These are phyloP conservation scores for Aschersonia sp. DNA, from an alignment of 2,329 filamentous ascomycete genomes.

Conservation along the genomic window DNA sequence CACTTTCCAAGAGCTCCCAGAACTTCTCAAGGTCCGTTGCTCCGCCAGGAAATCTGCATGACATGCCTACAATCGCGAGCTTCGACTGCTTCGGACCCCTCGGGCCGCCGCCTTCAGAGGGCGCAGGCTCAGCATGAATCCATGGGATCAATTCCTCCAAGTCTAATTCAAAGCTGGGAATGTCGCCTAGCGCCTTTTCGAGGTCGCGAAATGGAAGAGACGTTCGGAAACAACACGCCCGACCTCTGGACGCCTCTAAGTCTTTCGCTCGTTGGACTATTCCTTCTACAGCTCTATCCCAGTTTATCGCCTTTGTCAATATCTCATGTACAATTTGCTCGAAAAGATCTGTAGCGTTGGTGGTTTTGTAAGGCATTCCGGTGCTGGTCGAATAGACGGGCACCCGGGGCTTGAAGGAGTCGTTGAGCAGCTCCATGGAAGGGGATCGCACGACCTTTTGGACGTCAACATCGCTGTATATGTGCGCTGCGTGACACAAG, in stretches of 20 bases:
- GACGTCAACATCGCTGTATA: slow-evolving; percentile 19
- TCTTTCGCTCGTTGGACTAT: neutral
- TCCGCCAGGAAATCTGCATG: slow-evolving; percentile 28
- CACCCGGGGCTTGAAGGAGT: neutral
- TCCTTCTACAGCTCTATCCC: slow-evolving; percentile 5
- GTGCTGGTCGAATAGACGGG: slow-evolving; percentile 5
- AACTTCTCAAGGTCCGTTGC: slow-evolving; percentile 15
- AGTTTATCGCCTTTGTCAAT: slow-evolving; percentile 4
- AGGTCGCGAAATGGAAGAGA: slow-evolving; percentile 2
- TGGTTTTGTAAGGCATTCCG: slow-evolving; percentile 4
- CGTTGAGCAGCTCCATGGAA: neutral
- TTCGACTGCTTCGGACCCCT: slow-evolving; percentile 26
- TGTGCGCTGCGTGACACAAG: slow-evolving; percentile 24
- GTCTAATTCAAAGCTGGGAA: too few relatives aligned
- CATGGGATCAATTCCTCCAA: too few relatives aligned
- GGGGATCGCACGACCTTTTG: slow-evolving; percentile 9
- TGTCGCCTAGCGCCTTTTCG: neutral
- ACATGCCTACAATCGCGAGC: slow-evolving; percentile 65
- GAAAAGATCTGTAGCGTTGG: slow-evolving; percentile 3
- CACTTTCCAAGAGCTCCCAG: slow-evolving; percentile 33
- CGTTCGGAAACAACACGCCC: neutral
- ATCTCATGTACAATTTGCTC: slow-evolving; percentile 5
- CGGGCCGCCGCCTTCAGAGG: too few relatives aligned
- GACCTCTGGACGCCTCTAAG: neutral
- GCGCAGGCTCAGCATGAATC: too few relatives aligned